Evolutionary conservation across 2,329 filamentous ascomycete genomes (phyloP), one percentile per base, ranked within the genome.

Genomic region (Phialophora chinensis): DNA sequence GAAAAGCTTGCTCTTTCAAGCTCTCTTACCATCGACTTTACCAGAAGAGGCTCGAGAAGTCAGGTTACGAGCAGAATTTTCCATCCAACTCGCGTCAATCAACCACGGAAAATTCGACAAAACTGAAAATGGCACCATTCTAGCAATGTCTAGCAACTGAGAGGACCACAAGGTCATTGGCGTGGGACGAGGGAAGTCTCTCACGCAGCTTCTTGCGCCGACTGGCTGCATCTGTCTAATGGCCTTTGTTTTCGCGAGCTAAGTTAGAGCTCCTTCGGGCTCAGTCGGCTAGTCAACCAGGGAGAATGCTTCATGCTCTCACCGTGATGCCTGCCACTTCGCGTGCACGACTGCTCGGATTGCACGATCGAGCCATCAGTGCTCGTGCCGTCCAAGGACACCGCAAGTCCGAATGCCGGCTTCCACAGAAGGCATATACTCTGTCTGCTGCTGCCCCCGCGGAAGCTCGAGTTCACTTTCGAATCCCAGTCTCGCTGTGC

Each of bases 1-100:
- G 20, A n/a, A 57, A 35, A 58, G 58, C 52, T 57, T 66, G 38
- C 33, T n/a, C 38, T n/a, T 44, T 33, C 20, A 66, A 42, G 6
- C 54, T 53, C 33, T 55, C n/a, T 52, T 29, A 8, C 57, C 57
- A 44, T 60, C 8, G 42, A 7, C 2, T 7, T 31, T 23, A n/a
- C 63, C 50, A 49, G 23, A 62, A 49, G 27, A 62, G 57, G 50
- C 25, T 56, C 20, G 50, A 49, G 14, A 44, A 8, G 38, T 44
- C 17, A 20, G 2, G n/a, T 12, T 25, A 1, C 49, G 27, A 60
- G 8, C 31, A 12, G 25, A 20, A 1, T n/a, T 53, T 42, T 49
- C 44, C 35, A 33, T 31, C 52, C 27, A 29, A 66, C 20, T 4
- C 50, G 20, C 35, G 12, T 62, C n/a, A 33, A 20, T 62, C n/a